Percentiles rank a stretch among this genome's conserved stretches.
These are phyloP conservation scores for Eucalyptus viminalis DNA, from an alignment of 345 rosid species.

Conservation along the genomic window DNA sequence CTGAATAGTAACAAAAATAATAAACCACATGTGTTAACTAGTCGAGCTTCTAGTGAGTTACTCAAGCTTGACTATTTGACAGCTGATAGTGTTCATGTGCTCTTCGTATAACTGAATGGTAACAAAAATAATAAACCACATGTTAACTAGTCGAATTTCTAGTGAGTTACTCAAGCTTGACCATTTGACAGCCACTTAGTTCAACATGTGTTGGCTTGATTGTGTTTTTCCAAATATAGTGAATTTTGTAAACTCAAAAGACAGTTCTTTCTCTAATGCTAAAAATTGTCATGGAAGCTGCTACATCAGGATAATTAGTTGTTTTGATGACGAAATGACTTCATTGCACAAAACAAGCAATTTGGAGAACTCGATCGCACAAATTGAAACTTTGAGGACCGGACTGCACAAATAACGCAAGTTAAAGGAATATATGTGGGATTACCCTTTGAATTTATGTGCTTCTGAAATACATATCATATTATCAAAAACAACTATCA, in stretches of 20 bases:
- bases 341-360: neutral
- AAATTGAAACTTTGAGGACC: neutral
- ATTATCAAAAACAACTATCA: neutral
- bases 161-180: neutral
- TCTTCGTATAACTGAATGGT: neutral
- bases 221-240: neutral
- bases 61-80: neutral
- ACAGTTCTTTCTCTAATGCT: neutral
- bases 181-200: neutral
- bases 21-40: neutral
- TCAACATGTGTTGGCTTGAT: neutral
- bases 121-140: neutral
- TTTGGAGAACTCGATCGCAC: neutral
- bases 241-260: neutral
- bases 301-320: neutral
- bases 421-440: neutral
- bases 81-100: neutral
- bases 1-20: neutral
- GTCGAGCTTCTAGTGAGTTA: neutral
- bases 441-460: neutral
- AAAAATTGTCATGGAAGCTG: neutral
- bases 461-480: neutral
- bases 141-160: neutral
- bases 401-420: neutral
- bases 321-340: neutral